Conservation (phyloP, 345 rosid genomes). For the Euclidium syriacum region DNA sequence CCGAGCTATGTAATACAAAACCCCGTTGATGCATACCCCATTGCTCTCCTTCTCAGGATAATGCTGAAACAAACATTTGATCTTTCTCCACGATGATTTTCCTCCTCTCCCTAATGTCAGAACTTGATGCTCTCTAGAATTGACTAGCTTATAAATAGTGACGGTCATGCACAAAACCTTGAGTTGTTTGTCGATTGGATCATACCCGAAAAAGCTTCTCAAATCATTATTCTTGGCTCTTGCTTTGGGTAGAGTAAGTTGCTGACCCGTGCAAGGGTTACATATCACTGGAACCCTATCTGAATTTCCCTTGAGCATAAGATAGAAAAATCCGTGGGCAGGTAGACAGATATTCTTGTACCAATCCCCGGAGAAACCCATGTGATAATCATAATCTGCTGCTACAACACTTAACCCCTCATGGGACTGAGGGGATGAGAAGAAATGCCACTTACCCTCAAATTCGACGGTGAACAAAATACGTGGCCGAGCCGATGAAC, state of each 20-base stretch:
- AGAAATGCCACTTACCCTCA: too few species aligned
- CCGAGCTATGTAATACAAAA: not conserved
- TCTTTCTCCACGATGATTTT: not conserved
- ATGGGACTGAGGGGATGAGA: too few species aligned
- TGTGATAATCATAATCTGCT: not conserved
- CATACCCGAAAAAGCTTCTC: constrained; percentile 3
- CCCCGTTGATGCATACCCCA: constrained; percentile 7
- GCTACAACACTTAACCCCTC: too few species aligned
- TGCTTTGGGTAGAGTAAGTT: not conserved
- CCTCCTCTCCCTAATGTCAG: not conserved
- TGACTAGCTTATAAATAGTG: not conserved
- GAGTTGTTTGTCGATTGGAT: not conserved
- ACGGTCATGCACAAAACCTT: constrained; percentile 1
- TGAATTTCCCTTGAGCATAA: not conserved
- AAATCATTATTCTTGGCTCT: not conserved
- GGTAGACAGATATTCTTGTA: not conserved
- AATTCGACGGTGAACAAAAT: too few species aligned
- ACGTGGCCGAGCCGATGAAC: too few species aligned
- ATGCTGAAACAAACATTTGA: not conserved
- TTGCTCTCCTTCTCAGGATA: fast-evolving
- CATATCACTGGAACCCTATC: not conserved
- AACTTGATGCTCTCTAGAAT: not conserved
- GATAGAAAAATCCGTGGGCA: not conserved
- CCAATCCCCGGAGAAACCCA: not conserved
- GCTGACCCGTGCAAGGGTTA: not conserved